Conservation (phyloP, 225 moss, liverwort and hornwort species). For the Physcomitrellopsis africana region DNA sequence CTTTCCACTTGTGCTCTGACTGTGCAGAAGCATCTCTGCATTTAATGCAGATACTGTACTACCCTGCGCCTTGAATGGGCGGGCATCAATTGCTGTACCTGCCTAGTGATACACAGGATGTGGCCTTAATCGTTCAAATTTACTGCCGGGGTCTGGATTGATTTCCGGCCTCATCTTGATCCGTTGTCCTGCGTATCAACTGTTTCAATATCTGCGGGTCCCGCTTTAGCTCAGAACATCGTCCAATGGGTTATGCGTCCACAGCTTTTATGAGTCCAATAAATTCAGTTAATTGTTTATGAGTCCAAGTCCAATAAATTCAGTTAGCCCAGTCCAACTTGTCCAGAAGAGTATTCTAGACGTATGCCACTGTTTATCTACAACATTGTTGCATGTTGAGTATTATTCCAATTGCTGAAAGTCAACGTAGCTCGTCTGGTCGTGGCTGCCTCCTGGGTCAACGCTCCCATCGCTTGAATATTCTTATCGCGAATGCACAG, state of each 20-base stretch:
- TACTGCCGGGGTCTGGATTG: neutral
- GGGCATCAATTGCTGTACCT: slow-evolving; percentile 4
- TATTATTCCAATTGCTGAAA: neutral
- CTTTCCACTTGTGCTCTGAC: slow-evolving; percentile 11
- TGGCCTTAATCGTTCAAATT: neutral
- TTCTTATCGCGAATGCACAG: too few species aligned
- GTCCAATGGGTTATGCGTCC: neutral
- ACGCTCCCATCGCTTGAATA: neutral
- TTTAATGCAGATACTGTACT: slow-evolving; percentile 11
- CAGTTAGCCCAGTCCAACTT: neutral
- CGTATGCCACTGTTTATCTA: too few species aligned
- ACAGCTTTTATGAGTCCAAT: neutral
- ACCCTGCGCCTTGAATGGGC: neutral
- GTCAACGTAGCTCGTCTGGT: slow-evolving; percentile 6
- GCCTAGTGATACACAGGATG: neutral
- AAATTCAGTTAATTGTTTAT: neutral
- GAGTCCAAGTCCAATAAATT: neutral
- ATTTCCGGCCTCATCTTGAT: neutral
- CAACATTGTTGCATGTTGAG: neutral
- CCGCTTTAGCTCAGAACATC: neutral
- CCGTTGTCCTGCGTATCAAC: neutral
- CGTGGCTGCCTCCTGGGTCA: slow-evolving; percentile 15
- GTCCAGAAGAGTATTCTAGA: neutral
- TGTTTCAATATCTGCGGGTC: slow-evolving; percentile 23
- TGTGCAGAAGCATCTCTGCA: slow-evolving; percentile 16